phyloP scores from a whole-genome alignment of 2,329 filamentous ascomycete species.

The Colletotrichum sp. region DNA sequence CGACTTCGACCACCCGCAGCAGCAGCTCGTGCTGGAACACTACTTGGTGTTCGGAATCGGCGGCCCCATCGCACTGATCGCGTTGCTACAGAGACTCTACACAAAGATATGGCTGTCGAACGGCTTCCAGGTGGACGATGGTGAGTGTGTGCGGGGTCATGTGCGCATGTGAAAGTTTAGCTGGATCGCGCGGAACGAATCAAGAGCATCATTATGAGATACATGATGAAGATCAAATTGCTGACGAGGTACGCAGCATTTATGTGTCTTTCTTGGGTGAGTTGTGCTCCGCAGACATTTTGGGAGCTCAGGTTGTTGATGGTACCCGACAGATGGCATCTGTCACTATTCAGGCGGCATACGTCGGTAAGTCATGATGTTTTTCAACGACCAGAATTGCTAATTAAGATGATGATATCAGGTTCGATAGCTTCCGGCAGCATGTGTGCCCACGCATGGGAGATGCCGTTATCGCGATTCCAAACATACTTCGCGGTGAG shows the following conservation, averaged over 20 bases:
- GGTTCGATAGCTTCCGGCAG: neutral
- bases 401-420: neutral
- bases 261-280: conserved; percentile 23
- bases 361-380: neutral
- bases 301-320: neutral
- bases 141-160: conserved; percentile 8
- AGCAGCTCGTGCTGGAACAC: conserved; percentile 23
- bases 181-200: neutral
- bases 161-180: neutral
- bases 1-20: conserved; percentile 28
- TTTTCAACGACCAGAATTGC: neutral
- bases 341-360: neutral
- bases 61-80: conserved; percentile 18
- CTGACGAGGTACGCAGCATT: neutral
- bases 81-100: conserved; percentile 25
- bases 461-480: conserved; percentile 17
- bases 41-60: conserved; percentile 25
- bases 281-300: neutral
- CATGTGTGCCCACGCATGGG: conserved; percentile 24
- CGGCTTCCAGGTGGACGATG: conserved; percentile 26
- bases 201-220: neutral
- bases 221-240: neutral
- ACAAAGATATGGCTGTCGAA: conserved; percentile 31
- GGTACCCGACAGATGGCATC: neutral
- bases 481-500: conserved; percentile 18